Conservation (phyloP, 2,329 filamentous ascomycete genomes). For the Scedosporium boydii region DNA sequence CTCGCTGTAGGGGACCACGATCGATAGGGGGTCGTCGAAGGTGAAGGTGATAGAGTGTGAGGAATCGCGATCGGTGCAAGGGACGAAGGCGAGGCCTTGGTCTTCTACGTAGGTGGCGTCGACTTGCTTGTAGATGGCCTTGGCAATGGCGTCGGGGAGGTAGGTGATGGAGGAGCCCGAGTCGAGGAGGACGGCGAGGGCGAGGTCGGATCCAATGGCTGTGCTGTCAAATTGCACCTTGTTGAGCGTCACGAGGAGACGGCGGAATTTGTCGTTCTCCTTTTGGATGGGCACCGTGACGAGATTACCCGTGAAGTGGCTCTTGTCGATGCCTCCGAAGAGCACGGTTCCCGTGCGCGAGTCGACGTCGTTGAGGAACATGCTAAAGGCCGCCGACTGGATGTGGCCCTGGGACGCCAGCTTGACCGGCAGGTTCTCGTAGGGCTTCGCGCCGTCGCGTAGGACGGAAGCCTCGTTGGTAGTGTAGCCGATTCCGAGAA, state of each 20-base stretch:
- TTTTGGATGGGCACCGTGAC: slow-evolving; percentile 58
- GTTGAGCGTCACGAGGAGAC: slow-evolving; percentile 64
- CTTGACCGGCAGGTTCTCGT: slow-evolving; percentile 60
- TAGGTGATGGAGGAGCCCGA: slow-evolving; percentile 60
- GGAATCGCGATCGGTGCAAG: slow-evolving; percentile 40
- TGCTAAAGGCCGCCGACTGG: slow-evolving; percentile 57
- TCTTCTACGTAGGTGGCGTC: slow-evolving; percentile 46
- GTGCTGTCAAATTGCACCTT: slow-evolving; percentile 35
- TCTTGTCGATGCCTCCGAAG: slow-evolving; percentile 66
- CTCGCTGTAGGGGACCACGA: slow-evolving; percentile 49
- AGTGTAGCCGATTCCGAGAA: slow-evolving; percentile 77
- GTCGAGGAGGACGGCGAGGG: slow-evolving; percentile 59
- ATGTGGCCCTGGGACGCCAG: slow-evolving; percentile 54
- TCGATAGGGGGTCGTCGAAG: slow-evolving; percentile 26
- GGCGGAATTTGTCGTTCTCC: slow-evolving; percentile 38
- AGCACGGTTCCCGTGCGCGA: slow-evolving; percentile 57
- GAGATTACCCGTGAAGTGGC: slow-evolving; percentile 52
- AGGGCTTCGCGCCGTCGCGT: slow-evolving; percentile 41
- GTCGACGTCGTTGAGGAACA: slow-evolving; percentile 67
- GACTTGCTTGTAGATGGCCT: slow-evolving; percentile 47
- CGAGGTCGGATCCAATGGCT: slow-evolving; percentile 34
- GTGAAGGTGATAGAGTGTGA: slow-evolving; percentile 42
- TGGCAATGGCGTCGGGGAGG: slow-evolving; percentile 46
- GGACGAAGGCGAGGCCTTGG: slow-evolving; percentile 49
- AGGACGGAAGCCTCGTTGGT: slow-evolving; percentile 68